Evolutionary conservation across 2,329 filamentous ascomycete species (phyloP).

Genomic region (Tolypocladium pustulatum): DNA sequence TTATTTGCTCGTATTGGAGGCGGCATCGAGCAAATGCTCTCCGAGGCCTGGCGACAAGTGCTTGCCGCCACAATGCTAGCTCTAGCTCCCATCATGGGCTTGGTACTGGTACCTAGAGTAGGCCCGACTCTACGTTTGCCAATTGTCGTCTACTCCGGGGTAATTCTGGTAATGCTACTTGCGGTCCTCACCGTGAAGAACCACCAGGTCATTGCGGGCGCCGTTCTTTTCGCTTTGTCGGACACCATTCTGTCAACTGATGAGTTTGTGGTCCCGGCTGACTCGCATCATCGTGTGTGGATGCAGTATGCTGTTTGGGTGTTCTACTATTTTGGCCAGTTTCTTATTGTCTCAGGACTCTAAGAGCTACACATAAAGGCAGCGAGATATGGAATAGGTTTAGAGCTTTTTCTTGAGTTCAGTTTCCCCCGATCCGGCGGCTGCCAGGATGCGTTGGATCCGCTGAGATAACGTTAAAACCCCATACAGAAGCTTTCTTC

Average conservation of each 20-base stretch:
- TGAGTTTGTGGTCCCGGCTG: slow-evolving; percentile 17
- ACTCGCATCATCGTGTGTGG: slow-evolving; percentile 12
- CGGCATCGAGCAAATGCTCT: slow-evolving; percentile 3
- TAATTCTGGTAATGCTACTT: slow-evolving; percentile 21
- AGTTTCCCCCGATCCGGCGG: too few relatives aligned
- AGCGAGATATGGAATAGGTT: background rate
- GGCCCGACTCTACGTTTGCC: slow-evolving; percentile 13
- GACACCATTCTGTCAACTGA: slow-evolving; percentile 21
- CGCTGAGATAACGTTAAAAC: too few relatives aligned
- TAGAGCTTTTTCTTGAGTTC: too few relatives aligned
- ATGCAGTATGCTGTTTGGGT: slow-evolving; percentile 24
- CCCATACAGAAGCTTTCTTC: too few relatives aligned
- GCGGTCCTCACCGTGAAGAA: slow-evolving; percentile 16
- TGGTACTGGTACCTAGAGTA: slow-evolving; percentile 16
- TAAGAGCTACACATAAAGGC: background rate
- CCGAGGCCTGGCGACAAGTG: slow-evolving; percentile 6
- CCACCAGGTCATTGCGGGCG: slow-evolving; percentile 14
- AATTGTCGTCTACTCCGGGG: slow-evolving; percentile 19
- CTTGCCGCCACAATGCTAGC: slow-evolving; percentile 10
- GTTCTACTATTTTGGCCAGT: slow-evolving; percentile 23
- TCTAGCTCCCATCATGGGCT: slow-evolving; percentile 15
- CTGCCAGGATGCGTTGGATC: too few relatives aligned
- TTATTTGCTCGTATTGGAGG: slow-evolving; percentile 12
- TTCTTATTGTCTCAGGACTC: slow-evolving; percentile 15
- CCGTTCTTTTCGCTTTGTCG: slow-evolving; percentile 20